Evolutionary conservation across 495 filamentous ascomycete genomes (phyloP), one percentile per base, ranked within the genome.

Genomic region (Podospora comata): DNA sequence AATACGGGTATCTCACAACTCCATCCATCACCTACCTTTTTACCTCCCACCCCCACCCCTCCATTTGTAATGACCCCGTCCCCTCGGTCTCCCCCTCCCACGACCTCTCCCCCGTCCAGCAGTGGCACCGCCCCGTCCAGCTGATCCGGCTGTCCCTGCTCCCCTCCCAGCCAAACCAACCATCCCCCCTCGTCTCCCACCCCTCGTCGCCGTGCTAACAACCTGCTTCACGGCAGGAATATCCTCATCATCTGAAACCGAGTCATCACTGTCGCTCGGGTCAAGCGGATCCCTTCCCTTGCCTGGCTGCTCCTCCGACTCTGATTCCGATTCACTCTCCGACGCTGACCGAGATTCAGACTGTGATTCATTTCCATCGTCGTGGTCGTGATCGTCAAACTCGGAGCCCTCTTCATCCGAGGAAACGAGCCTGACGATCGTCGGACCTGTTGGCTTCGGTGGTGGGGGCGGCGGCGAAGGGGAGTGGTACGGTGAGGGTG

Each of bases 341-440:
- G 64, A 66, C 58, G 64, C 61, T 28, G 65, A 55, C 32, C 7
- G 30, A 32, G 30, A 32, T 32, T 16, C 65, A 1, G 64, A 71
- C 30, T 72, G 67, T 56, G 7, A 26, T 19, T 16, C 65, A 26
- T 19, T 62, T 20, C 4, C 23, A 23, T 3, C 61, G 18, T 3
- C 69, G 16, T 32, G 34, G 4, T 30, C 7, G 4, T 63, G 39
- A 56, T 18, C 59, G 20, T 23, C 23, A 23, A 34, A 19, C 2
- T 58, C n/a, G 61, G 3, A 60, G 26, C 71, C 74, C 48, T 76
- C 74, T 0, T 70, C 68, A 15, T 74, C 71, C 4, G 68, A 68
- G 13, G 70, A 71, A 34, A 69, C 32, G 53, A 77, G 70, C 63
- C 76, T 70, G n/a, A 78, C 71, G 5, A 78, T 66, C 7, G 76